These are phyloP conservation scores for Camellia sinensis DNA, from an alignment of 148 eudicot genomes.

Conservation along the genomic window DNA sequence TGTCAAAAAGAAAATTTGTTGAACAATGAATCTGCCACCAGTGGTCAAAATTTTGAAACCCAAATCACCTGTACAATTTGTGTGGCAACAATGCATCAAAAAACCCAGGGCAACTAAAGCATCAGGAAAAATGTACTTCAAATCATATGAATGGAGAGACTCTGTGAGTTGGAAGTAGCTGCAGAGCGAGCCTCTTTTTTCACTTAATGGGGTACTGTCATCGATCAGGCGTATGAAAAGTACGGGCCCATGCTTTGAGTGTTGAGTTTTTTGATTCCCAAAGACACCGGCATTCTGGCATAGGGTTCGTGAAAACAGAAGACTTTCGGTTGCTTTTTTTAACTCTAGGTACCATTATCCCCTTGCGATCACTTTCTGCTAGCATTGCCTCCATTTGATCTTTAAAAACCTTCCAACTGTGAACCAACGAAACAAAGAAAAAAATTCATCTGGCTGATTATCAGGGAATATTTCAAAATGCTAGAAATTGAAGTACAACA, in stretches of 20 bases:
- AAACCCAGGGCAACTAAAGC: neutral
- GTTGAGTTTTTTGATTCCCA: slow-evolving; percentile 50
- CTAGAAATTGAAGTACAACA: neutral
- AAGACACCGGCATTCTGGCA: slow-evolving; percentile 78
- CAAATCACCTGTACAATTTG: neutral
- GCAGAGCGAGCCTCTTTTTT: neutral
- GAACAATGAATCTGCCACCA: neutral
- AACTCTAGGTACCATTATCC: slow-evolving; percentile 55
- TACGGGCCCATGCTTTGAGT: slow-evolving; percentile 21
- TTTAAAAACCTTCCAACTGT: slow-evolving; percentile 73
- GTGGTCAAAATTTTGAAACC: slow-evolving; percentile 4
- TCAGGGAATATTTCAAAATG: neutral
- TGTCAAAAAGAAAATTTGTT: neutral
- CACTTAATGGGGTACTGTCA: neutral
- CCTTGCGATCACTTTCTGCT: slow-evolving; percentile 74
- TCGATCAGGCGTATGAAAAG: slow-evolving; percentile 21
- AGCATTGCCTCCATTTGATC: slow-evolving; percentile 64
- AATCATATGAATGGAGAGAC: neutral
- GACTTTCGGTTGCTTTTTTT: slow-evolving; percentile 56
- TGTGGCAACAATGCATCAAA: neutral
- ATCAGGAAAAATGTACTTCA: neutral
- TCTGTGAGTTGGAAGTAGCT: neutral
- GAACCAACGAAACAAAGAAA: slow-evolving; percentile 5
- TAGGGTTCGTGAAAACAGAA: slow-evolving; percentile 64
- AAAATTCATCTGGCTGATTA: no score